These are phyloP conservation scores for Aspergillus luchuensis DNA, from an alignment of 2,329 filamentous ascomycete genomes.

Conservation along the genomic window DNA sequence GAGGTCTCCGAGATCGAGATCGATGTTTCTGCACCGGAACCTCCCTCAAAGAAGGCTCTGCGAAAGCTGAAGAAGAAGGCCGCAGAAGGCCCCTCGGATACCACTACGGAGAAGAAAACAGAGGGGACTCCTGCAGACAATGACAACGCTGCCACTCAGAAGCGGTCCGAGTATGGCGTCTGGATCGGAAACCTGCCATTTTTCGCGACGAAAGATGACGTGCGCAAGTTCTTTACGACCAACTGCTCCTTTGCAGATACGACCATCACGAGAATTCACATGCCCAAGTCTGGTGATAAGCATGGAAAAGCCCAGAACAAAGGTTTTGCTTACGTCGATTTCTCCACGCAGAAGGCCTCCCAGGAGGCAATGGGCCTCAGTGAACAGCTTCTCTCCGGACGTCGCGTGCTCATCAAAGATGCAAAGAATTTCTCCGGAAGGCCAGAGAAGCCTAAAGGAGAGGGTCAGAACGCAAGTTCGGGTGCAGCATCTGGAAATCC, in stretches of 20 bases:
- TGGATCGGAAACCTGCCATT: slow-evolving; percentile 98
- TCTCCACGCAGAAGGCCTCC: slow-evolving; percentile 67
- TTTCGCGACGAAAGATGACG: slow-evolving; percentile 69
- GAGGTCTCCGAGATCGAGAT: slow-evolving; percentile 73
- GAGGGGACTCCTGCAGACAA: slow-evolving; percentile 33
- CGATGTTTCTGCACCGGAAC: slow-evolving; percentile 84
- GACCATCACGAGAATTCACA: slow-evolving; percentile 80
- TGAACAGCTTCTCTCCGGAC: slow-evolving; percentile 75
- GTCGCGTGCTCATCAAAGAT: slow-evolving; percentile 90
- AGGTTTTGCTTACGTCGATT: slow-evolving; percentile 96
- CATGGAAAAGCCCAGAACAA: slow-evolving; percentile 68
- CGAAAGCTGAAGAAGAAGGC: slow-evolving; percentile 78
- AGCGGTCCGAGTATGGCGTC: slow-evolving; percentile 77
- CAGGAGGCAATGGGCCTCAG: slow-evolving; percentile 79
- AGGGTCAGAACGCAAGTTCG: slow-evolving; percentile 31
- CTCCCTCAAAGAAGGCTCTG: slow-evolving; percentile 89
- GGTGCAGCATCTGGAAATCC: slow-evolving; percentile 55
- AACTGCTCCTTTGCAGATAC: slow-evolving; percentile 66
- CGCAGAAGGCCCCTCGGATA: slow-evolving; percentile 20
- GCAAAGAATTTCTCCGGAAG: slow-evolving; percentile 88
- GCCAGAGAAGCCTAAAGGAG: slow-evolving; percentile 64
- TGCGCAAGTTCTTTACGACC: slow-evolving; percentile 78
- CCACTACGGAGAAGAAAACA: slow-evolving; percentile 41
- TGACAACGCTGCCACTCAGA: slow-evolving; percentile 29
- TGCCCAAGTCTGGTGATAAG: slow-evolving; percentile 65